These are phyloP conservation scores for Naumovozyma dairenensis DNA, from an alignment of 805 yeast species.

Conservation along the genomic window DNA sequence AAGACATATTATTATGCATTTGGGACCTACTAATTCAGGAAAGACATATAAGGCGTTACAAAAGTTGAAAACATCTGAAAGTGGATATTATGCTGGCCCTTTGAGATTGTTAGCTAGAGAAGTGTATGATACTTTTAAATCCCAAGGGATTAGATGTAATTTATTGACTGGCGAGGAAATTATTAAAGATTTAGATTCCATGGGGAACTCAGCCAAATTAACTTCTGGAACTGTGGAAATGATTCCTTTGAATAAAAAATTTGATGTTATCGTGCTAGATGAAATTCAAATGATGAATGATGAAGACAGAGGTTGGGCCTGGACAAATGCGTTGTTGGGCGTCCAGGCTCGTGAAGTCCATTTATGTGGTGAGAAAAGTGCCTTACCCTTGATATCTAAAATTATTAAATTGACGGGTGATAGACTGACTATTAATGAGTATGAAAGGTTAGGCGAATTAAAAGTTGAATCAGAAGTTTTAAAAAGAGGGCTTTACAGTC, in stretches of 20 bases:
- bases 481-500: conserved; percentile 20
- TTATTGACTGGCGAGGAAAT: conserved; percentile 94
- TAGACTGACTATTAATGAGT: conserved; percentile 55
- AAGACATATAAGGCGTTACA: conserved; percentile 80
- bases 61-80: conserved; percentile 49
- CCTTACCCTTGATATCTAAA: conserved; percentile 55
- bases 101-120: conserved; percentile 84
- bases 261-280: conserved; percentile 87
- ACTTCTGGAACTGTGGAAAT: conserved; percentile 90
- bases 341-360: conserved; percentile 79
- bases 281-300: conserved; percentile 95
- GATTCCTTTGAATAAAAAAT: conserved; percentile 57
- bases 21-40: conserved; percentile 97
- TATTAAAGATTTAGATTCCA: conserved; percentile 53
- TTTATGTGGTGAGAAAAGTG: conserved; percentile 86
- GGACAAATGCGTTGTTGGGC: conserved; percentile 88
- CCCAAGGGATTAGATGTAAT: conserved; percentile 62
- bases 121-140: conserved; percentile 70
- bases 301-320: conserved; percentile 73
- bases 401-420: conserved; percentile 71
- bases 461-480: conserved; percentile 38
- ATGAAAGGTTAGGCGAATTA: conserved; percentile 67
- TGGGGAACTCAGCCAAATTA: conserved; percentile 63
- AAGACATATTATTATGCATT: conserved; percentile 79
- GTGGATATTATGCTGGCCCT: conserved; percentile 94